Percentiles rank a stretch among this genome's conserved stretches.
phyloP scores from a whole-genome alignment of 306 rosid genomes.

The Quercus dentata region DNA sequence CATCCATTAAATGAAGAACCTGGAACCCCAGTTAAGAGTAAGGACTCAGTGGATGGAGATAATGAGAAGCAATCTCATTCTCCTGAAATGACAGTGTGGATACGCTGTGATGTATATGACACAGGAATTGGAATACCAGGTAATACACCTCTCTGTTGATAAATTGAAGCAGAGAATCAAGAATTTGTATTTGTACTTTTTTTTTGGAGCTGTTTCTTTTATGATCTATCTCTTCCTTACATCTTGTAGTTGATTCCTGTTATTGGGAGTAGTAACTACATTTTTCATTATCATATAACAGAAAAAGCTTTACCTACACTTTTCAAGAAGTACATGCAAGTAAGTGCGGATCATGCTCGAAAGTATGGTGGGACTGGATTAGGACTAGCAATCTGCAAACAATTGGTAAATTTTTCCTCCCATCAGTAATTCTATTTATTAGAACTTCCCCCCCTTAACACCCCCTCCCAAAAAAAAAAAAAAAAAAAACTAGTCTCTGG shows the following conservation, averaged over 20 bases:
- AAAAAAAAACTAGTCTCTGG: not conserved
- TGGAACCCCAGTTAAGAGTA: constrained; percentile 47
- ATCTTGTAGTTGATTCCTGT: constrained; percentile 1
- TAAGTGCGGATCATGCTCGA: constrained; percentile 93
- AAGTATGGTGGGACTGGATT: constrained; percentile 97
- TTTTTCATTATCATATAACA: constrained; percentile 26
- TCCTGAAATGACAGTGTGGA: constrained; percentile 75
- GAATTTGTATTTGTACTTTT: not conserved
- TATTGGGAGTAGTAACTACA: not conserved
- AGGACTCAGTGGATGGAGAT: constrained; percentile 45
- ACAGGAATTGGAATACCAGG: constrained; percentile 99
- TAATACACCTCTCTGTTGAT: constrained; percentile 13
- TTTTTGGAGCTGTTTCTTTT: not conserved
- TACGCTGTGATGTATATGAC: constrained; percentile 87
- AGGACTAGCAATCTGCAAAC: constrained; percentile 97
- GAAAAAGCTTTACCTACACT: constrained; percentile 81
- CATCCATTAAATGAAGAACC: constrained; percentile 38
- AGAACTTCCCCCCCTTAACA: too few species aligned
- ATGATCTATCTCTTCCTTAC: not conserved
- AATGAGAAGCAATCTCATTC: constrained; percentile 44
- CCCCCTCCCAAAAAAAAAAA: too few species aligned
- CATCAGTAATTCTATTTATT: not conserved
- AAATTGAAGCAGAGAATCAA: not conserved
- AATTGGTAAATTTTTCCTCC: constrained; percentile 55
- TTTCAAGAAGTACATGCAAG: constrained; percentile 97